phyloP scores from a whole-genome alignment of 768 basidiomycete genomes.

The Antrodiella citrinella region DNA sequence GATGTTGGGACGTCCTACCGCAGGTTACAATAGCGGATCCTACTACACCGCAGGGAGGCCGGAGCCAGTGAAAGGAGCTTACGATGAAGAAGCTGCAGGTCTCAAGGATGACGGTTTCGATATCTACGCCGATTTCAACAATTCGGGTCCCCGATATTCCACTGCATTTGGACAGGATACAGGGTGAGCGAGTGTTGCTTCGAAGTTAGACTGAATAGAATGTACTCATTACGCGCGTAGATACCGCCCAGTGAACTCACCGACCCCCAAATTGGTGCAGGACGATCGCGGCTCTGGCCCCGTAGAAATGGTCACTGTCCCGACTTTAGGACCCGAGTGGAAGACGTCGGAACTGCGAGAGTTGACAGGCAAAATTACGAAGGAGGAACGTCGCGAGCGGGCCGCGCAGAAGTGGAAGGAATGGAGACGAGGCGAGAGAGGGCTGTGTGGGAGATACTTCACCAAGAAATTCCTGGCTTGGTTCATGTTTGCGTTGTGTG shows the following conservation, averaged over 20 bases:
- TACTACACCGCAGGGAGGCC: constrained; percentile 62
- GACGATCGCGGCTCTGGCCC: constrained; percentile 32
- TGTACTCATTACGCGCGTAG: constrained; percentile 5
- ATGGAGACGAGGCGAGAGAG: constrained; percentile 74
- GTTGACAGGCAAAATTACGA: constrained; percentile 66
- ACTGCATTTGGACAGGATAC: constrained; percentile 42
- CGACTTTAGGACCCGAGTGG: constrained; percentile 90
- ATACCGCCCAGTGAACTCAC: constrained; percentile 19
- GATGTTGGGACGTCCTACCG: constrained; percentile 30
- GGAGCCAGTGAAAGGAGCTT: constrained; percentile 73
- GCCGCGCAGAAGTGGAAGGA: constrained; percentile 56
- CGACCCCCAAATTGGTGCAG: constrained; percentile 28
- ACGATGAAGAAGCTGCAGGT: constrained; percentile 47
- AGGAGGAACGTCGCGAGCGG: constrained; percentile 47
- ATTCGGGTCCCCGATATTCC: constrained; percentile 72
- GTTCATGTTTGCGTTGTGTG: constrained; percentile 52
- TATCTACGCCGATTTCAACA: constrained; percentile 87
- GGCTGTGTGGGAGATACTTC: constrained; percentile 74
- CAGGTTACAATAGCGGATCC: constrained; percentile 68
- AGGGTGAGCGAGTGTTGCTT: constrained; percentile 28
- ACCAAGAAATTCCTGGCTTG: constrained; percentile 69
- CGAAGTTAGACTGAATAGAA: background rate
- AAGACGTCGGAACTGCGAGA: constrained; percentile 64
- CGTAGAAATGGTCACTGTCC: constrained; percentile 89
- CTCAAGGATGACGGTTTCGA: constrained; percentile 50